Evolutionary conservation across 768 basidiomycete species (phyloP), one percentile per base, ranked within the genome.

Genomic region (Tephrocybe sp.): DNA sequence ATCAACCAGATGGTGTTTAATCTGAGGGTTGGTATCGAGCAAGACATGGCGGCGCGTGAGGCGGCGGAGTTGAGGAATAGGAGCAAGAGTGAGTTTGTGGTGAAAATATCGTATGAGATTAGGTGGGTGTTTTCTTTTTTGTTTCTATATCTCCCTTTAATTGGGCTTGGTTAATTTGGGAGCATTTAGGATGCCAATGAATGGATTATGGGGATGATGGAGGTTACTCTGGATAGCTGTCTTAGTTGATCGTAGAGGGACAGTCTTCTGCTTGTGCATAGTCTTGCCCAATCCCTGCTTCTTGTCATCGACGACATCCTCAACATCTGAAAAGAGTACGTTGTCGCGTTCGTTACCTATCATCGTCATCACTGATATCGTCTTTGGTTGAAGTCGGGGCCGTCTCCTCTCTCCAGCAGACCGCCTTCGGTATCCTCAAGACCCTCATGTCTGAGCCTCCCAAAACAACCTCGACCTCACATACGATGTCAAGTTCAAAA

Each of bases 1-100:
- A 95, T 96, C 75, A 95, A 95, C 60, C 91, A 97, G 70, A 99
- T 98, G 97, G 92, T 99, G 49, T 96, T 92, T 75, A 95, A 95
- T 60, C 79, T 99, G 69, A 79, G 97, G 21, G 95, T 98, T 65
- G 86, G 84, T 57, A 97, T 99, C 44, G 96, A 98, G 79, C 96
- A 95, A 84, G 98, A 99, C 65, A 98, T 94, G 1, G 90, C 91
- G 18, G 97, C 97, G 6, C 83, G 95, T 63, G 95, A 98, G 68
- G 94, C 95, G 0, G 97, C 97, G 34, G 97, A 99, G 69, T 68
- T 96, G 63, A 97, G 97, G 16, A 98, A 99, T 68, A 82, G 92
- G 69, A 87, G 82, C 67, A 98, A 99, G 78, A 90, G 87, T 35
- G 97, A 99, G 72, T 98, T 98, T 75, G 80, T 98, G 75, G 97